phyloP scores from a whole-genome alignment of 108 stramenopile species.

The Nitzschia sp. region DNA sequence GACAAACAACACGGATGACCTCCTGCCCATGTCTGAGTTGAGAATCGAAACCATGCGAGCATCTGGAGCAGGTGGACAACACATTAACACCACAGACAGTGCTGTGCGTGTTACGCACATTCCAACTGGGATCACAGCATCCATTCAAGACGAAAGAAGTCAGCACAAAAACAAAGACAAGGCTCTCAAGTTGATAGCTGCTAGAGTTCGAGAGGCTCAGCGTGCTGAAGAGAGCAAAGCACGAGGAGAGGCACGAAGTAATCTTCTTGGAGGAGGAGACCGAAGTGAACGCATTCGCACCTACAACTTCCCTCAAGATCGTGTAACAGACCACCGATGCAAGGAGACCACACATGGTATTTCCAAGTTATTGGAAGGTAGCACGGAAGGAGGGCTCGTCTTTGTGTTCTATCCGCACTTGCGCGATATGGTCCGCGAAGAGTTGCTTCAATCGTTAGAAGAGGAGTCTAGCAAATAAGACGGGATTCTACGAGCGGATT shows the following conservation, averaged over 20 bases:
- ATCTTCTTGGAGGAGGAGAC: slow-evolving; percentile 86
- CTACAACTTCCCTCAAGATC: slow-evolving; percentile 97
- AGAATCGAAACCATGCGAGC: slow-evolving; percentile 89
- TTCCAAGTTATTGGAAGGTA: slow-evolving; percentile 49
- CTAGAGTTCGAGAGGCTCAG: slow-evolving; percentile 72
- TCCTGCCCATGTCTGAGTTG: slow-evolving; percentile 71
- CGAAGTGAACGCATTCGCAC: slow-evolving; percentile 95
- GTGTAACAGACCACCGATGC: slow-evolving; percentile 95
- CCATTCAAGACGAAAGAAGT: slow-evolving; percentile 96
- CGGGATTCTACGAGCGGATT: not conserved
- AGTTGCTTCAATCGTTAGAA: slow-evolving; percentile 57
- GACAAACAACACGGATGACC: slow-evolving; percentile 33
- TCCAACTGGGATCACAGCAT: slow-evolving; percentile 93
- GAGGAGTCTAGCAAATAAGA: slow-evolving; percentile 2
- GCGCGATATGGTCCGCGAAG: slow-evolving; percentile 63
- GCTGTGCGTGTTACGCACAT: slow-evolving; percentile 97
- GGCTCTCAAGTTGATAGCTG: slow-evolving; percentile 86
- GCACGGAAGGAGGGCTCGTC: slow-evolving; percentile 56
- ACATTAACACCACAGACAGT: slow-evolving; percentile 95
- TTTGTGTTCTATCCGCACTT: slow-evolving; percentile 65
- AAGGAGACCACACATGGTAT: slow-evolving; percentile 75
- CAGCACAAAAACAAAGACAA: slow-evolving; percentile 96
- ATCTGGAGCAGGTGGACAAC: slow-evolving; percentile 61
- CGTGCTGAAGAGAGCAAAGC: slow-evolving; percentile 49
- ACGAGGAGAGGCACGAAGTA: slow-evolving; percentile 66